Base-by-base conservation (phyloP, 2,329 filamentous ascomycete genomes). In the Fusarium lyarnte region DNA sequence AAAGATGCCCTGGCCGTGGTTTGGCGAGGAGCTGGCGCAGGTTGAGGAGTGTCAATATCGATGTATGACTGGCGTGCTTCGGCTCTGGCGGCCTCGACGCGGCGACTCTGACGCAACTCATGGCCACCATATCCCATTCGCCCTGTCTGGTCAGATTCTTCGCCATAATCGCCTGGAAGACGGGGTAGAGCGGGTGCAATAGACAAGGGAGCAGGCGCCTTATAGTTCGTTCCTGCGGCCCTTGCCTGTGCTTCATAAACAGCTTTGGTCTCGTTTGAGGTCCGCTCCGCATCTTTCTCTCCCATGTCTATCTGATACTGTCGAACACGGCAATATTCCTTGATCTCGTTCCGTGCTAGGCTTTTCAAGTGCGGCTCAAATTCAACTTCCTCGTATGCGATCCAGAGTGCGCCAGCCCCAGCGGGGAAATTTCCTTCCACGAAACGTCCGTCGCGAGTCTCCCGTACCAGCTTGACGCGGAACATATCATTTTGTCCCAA, bases 401-500 rank as follows among this genome's bases (percentile, higher is more conserved):
- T 88, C 89, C 89, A 91, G 2, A 91, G 78, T 3, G 87, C 88
- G 17, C 89, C 89, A 3, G 89, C 87, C 3, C 89, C 89, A 5
- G 79, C 79, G 0, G 90, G 90, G 60, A 90, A 91, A 77, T 91
- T 91, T 39, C 88, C 89, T 36, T 87, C 83, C 2, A 89, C 81
- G 35, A 84, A 85, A 0, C 87, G 85, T 6, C 89, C 89, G 74
- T 91, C 89, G 6, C 89, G 86, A 0, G 89, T 91, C 74, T 90
- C 85, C 10, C 87, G 83, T 2, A 89, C 85, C 1, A 91, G 83
- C 77, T 91, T 91, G 59, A 91, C 88, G 1, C 90, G 83, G 76
- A 92, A 91, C 85, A 90, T 90, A 70, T 91, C 89, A 61, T 90
- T 90, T 23, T 86, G 85, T 2, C 88, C 88, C 1, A 91, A 79